Base-by-base conservation (phyloP, 2,329 filamentous ascomycete species). In the Pyrenophora seminiperda region DNA sequence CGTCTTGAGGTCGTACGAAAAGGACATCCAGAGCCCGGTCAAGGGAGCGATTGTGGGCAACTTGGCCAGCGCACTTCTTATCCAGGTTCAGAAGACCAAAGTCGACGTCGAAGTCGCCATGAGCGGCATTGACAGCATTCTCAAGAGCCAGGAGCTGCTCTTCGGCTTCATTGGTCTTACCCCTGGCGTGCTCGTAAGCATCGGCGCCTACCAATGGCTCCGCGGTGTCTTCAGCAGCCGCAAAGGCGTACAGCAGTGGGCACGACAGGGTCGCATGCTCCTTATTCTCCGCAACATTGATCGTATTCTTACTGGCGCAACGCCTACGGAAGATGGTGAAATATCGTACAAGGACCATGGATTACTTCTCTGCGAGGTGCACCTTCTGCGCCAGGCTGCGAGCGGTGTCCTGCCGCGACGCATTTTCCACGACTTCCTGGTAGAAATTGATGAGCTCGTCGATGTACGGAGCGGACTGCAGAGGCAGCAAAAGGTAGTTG, bases 61-160 rank as follows among this genome's bases (percentile, higher is more conserved):
- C 64, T 81, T 99, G 20, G 83, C 97, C 29, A 87, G 93, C 42
- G 91, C 93, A 4, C 83, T 99, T 20, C 80, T 99, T 36, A 97
- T 99, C 47, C 94, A 99, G 70, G 87, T 99, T 30, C 94, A 99
- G 68, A 99, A 99, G 80, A 97, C 94, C 17, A 99, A 99, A 77
- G 94, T 99, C 7, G 94, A 99, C 67, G 86, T 99, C 10, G 94
- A 99, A 73, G 87, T 97, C 54, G 94, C 94, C 11, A 92, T 99
- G 77, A 91, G 89, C 52, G 94, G 94, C 14, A 99, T 99, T 59
- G 93, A 99, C 77, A 85, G 91, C 27, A 82, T 99, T 24, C 81
- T 99, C 50, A 96, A 94, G 77, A 97, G 92, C 66, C 94, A 99
- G 70, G 93, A 99, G 70, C 82, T 99, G 39, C 90, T 99, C 18